Conservation (phyloP, 2,329 filamentous ascomycete species). For the Penicillium sp. region DNA sequence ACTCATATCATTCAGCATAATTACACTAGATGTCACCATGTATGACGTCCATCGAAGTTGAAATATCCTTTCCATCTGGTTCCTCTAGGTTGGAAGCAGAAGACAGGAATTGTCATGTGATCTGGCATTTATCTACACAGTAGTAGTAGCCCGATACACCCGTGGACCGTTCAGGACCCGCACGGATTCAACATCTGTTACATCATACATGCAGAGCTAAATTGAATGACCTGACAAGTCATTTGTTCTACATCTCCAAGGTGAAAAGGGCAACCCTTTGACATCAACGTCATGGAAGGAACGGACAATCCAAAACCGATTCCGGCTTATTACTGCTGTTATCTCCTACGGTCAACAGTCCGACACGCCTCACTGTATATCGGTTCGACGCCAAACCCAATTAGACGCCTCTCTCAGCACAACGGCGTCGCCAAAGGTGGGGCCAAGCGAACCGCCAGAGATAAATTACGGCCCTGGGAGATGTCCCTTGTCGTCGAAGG, state of each 20-base stretch:
- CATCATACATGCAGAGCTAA: too few species aligned
- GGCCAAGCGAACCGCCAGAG: constrained; percentile 68
- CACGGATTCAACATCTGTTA: too few species aligned
- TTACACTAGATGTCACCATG: too few species aligned
- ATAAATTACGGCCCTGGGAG: constrained; percentile 76
- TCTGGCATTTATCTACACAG: too few species aligned
- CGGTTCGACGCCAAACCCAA: constrained; percentile 85
- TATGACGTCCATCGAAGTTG: too few species aligned
- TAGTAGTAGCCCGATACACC: too few species aligned
- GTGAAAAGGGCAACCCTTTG: neutral
- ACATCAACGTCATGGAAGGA: constrained; percentile 18
- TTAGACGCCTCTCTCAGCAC: constrained; percentile 80
- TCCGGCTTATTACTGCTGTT: constrained; percentile 88
- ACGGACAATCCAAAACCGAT: constrained; percentile 55
- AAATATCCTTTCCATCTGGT: too few species aligned
- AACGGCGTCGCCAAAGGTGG: constrained; percentile 82
- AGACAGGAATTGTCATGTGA: neutral
- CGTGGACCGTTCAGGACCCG: too few species aligned
- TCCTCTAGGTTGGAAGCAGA: neutral
- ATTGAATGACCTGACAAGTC: too few species aligned
- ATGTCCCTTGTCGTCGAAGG: constrained; percentile 83
- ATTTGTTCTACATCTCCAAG: too few species aligned
- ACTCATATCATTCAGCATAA: too few species aligned
- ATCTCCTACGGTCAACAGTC: constrained; percentile 80
- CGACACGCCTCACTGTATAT: constrained; percentile 71